A percentile compares a stretch with the other conserved stretches of the same genome.
These are phyloP conservation scores for Allantophomopsis lycopodina DNA, from an alignment of 2,329 filamentous ascomycete genomes.

Conservation along the genomic window DNA sequence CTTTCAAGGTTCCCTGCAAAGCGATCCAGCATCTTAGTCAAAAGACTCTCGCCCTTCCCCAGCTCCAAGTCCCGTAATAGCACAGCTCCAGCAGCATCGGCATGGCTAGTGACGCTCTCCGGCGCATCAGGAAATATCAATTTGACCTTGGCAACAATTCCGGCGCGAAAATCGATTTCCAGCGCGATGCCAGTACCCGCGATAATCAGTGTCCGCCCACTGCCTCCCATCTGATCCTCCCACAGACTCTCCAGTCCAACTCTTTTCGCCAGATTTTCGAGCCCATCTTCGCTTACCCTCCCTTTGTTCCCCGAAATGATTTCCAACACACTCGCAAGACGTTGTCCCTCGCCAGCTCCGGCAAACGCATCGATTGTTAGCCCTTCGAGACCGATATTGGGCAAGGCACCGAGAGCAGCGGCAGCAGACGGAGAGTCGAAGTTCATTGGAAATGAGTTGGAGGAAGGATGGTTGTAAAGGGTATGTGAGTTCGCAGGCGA, in stretches of 20 bases:
- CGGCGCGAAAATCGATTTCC: slow-evolving; percentile 46
- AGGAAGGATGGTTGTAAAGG: slow-evolving; percentile 28
- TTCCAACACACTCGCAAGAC: neutral
- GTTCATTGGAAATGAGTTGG: slow-evolving; percentile 27
- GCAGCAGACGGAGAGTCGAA: slow-evolving; percentile 53
- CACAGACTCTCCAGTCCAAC: slow-evolving; percentile 53
- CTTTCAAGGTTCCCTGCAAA: slow-evolving; percentile 62
- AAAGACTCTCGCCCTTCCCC: slow-evolving; percentile 39
- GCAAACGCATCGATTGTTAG: neutral
- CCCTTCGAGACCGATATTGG: slow-evolving; percentile 23
- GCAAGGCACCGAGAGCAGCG: slow-evolving; percentile 41
- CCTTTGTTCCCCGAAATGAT: slow-evolving; percentile 28
- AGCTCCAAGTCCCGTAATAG: slow-evolving; percentile 51
- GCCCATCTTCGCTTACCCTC: slow-evolving; percentile 57
- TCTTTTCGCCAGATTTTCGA: slow-evolving; percentile 56
- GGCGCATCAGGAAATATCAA: slow-evolving; percentile 48
- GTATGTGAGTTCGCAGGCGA: slow-evolving; percentile 40
- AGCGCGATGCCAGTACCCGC: slow-evolving; percentile 46
- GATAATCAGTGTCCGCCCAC: slow-evolving; percentile 42
- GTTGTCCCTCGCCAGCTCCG: neutral
- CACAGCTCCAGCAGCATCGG: slow-evolving; percentile 48
- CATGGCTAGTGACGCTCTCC: slow-evolving; percentile 43
- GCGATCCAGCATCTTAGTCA: slow-evolving; percentile 56
- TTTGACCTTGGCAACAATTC: slow-evolving; percentile 47
- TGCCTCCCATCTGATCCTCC: slow-evolving; percentile 35